These are phyloP conservation scores for Rhynchospora breviuscula DNA, from an alignment of 176 grass and related monocot genomes.

Conservation along the genomic window DNA sequence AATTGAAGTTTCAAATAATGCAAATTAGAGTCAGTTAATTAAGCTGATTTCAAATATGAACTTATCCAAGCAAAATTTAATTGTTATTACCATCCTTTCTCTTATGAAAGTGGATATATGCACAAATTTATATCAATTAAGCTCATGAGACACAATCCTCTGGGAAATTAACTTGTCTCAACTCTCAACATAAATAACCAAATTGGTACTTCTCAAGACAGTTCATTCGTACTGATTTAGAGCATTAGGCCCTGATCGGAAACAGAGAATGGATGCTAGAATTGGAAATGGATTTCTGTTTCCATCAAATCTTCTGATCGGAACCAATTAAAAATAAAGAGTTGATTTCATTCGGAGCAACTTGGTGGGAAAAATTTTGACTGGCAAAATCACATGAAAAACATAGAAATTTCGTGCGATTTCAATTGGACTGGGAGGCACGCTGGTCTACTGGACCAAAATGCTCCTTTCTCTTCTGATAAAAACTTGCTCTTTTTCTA, in stretches of 20 bases:
- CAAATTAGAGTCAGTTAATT: neutral
- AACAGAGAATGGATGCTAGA: no score
- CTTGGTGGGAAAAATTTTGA: no score
- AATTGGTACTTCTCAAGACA: neutral
- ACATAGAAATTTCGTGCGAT: no score
- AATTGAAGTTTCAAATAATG: neutral
- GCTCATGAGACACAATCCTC: neutral
- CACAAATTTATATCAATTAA: conserved; percentile 8
- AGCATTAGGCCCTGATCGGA: no score
- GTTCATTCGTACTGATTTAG: neutral
- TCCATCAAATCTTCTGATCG: neutral
- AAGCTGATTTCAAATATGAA: neutral
- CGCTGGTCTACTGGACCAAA: no score
- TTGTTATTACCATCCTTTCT: neutral
- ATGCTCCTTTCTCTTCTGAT: no score
- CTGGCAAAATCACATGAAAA: no score
- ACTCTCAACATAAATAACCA: neutral
- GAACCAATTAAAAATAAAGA: no score
- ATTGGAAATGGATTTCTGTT: no score
- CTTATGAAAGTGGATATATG: neutral
- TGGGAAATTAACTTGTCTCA: neutral
- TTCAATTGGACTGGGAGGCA: no score
- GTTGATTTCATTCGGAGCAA: no score
- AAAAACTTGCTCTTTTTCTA: no score
- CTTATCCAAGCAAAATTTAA: neutral